Conservation (phyloP, 345 rosid genomes). For the Combretum micranthum region DNA sequence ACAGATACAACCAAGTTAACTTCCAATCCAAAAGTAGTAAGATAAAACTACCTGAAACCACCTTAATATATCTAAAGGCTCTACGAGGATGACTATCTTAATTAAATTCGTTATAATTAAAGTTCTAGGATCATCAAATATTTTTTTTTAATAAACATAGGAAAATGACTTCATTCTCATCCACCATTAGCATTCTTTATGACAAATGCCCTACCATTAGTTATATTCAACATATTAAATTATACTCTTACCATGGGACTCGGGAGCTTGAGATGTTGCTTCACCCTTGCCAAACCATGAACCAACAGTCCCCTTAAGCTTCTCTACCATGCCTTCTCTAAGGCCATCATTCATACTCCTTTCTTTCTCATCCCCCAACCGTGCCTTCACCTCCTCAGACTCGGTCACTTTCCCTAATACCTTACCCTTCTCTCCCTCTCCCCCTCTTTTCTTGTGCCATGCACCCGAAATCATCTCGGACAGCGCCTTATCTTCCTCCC, state of each 20-base stretch:
- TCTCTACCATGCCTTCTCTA: slow-evolving; percentile 35
- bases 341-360: slow-evolving; percentile 10
- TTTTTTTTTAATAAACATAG: too few species aligned
- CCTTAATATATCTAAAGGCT: too few species aligned
- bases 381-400: slow-evolving; percentile 45
- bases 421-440: background rate
- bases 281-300: slow-evolving; percentile 43
- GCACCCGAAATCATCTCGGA: slow-evolving; percentile 48
- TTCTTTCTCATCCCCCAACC: slow-evolving; percentile 28
- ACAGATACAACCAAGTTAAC: too few species aligned
- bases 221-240: background rate
- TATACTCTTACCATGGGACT: slow-evolving; percentile 13
- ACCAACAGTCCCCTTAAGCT: slow-evolving; percentile 45
- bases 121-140: too few species aligned
- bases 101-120: too few species aligned
- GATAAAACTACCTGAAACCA: too few species aligned
- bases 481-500: slow-evolving; percentile 57
- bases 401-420: slow-evolving; percentile 26
- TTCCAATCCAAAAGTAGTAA: too few species aligned
- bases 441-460: slow-evolving; percentile 24
- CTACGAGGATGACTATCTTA: too few species aligned
- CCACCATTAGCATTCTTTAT: too few species aligned
- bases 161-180: too few species aligned
- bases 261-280: slow-evolving; percentile 14
- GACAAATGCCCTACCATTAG: too few species aligned